phyloP scores from a whole-genome alignment of 2,329 filamentous ascomycete species.

The Alternaria ethzedia region DNA sequence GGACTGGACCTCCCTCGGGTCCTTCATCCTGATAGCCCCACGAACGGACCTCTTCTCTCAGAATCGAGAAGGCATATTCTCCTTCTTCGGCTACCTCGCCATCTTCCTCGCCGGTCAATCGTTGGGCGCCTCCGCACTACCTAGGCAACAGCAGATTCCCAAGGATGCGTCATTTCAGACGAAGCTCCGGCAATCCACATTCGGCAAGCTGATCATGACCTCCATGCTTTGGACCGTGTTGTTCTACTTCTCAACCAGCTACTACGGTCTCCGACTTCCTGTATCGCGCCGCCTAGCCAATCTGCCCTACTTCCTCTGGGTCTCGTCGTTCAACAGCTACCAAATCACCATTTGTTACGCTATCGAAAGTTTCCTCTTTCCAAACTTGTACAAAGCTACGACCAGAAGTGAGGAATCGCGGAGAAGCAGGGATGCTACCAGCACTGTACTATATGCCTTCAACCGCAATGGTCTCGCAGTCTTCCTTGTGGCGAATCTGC shows the following conservation, averaged over 20 bases:
- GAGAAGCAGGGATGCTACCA: conserved; percentile 73
- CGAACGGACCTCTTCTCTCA: conserved; percentile 80
- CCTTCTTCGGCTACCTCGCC: conserved; percentile 89
- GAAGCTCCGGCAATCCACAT: conserved; percentile 62
- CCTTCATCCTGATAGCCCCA: conserved; percentile 81
- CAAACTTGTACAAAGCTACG: conserved; percentile 67
- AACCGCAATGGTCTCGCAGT: conserved; percentile 87
- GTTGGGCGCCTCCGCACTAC: conserved; percentile 79
- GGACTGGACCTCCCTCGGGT: conserved; percentile 75
- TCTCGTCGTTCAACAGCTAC: conserved; percentile 86
- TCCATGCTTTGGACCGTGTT: conserved; percentile 71
- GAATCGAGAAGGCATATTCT: conserved; percentile 96
- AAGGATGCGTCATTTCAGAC: conserved; percentile 52
- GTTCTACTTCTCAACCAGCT: conserved; percentile 72
- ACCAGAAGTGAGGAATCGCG: conserved; percentile 65
- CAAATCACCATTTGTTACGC: conserved; percentile 80
- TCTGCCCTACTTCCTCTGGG: conserved; percentile 91
- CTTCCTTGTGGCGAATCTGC: conserved; percentile 85
- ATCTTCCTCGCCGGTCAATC: conserved; percentile 93
- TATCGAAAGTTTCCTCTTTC: conserved; percentile 81
- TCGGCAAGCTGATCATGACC: conserved; percentile 70
- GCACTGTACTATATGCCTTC: conserved; percentile 78
- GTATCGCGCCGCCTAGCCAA: conserved; percentile 93
- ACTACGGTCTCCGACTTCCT: conserved; percentile 67
- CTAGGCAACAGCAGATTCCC: conserved; percentile 57